phyloP scores from a whole-genome alignment of 2,329 filamentous ascomycete genomes.

The Hypoxylon sp. region DNA sequence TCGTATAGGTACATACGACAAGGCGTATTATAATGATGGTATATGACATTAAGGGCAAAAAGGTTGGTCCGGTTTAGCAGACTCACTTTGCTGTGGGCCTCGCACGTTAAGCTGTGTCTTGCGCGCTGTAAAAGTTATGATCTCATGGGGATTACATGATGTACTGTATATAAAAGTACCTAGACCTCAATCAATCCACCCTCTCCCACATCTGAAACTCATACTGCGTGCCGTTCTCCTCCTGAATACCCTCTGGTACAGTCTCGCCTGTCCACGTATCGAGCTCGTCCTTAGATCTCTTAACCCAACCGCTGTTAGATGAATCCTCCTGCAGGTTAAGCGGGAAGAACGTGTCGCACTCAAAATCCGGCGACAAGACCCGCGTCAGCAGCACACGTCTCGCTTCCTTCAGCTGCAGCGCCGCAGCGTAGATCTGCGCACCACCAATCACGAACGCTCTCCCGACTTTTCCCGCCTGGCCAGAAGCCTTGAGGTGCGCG shows the following conservation, averaged over 20 bases:
- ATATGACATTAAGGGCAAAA: conserved; percentile 14
- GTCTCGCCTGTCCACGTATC: conserved; percentile 76
- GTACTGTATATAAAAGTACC: conserved; percentile 32
- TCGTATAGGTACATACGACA: conserved; percentile 11
- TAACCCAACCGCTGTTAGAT: conserved; percentile 66
- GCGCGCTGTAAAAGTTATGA: conserved; percentile 9
- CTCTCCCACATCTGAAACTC: conserved; percentile 83
- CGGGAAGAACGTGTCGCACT: conserved; percentile 83
- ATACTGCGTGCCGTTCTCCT: conserved; percentile 76
- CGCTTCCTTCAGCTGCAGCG: conserved; percentile 72
- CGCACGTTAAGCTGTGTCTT: not conserved
- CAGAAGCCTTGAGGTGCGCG: conserved; percentile 58
- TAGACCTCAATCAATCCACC: conserved; percentile 51
- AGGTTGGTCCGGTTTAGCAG: conserved; percentile 14
- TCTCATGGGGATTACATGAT: conserved; percentile 28
- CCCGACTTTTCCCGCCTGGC: conserved; percentile 58
- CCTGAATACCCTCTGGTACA: conserved; percentile 68
- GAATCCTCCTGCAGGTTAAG: conserved; percentile 64
- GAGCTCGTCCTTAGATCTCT: conserved; percentile 66
- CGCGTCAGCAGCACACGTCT: conserved; percentile 78
- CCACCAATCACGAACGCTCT: conserved; percentile 90
- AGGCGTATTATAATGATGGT: conserved; percentile 20
- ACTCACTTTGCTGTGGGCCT: not conserved
- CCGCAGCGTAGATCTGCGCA: conserved; percentile 83
- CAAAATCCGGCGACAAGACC: conserved; percentile 74